Conservation (phyloP, 148 eudicot species). For the Pharnaceum exiguum region DNA sequence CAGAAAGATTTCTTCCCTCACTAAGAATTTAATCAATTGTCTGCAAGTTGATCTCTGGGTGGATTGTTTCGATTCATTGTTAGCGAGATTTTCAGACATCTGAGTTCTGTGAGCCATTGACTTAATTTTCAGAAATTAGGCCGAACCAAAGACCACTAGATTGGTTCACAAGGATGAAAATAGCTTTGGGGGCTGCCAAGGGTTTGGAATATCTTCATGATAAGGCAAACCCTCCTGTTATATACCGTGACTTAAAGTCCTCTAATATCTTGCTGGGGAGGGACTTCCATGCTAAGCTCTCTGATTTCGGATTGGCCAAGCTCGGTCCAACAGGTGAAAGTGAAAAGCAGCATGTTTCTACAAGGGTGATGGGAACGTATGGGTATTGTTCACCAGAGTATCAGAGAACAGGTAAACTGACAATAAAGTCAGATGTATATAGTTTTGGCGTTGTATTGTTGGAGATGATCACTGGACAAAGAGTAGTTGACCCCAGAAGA, state of each 20-base stretch:
- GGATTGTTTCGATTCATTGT: no score
- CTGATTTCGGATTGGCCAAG: constrained; percentile 58
- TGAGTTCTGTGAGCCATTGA: not conserved
- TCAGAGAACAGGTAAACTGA: constrained; percentile 42
- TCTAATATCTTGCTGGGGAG: constrained; percentile 44
- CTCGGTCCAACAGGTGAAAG: constrained; percentile 46
- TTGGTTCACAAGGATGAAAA: constrained; percentile 47
- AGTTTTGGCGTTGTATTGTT: constrained; percentile 50
- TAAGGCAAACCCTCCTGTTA: constrained; percentile 42
- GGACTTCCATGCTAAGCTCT: constrained; percentile 43
- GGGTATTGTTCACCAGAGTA: constrained; percentile 68
- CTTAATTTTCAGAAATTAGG: constrained; percentile 31
- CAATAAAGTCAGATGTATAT: constrained; percentile 47
- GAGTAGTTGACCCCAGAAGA: constrained; percentile 38
- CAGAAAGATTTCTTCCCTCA: no score
- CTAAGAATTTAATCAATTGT: no score
- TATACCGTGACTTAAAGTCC: constrained; percentile 49
- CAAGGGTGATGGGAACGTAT: constrained; percentile 54
- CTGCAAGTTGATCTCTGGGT: no score
- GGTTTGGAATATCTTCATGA: constrained; percentile 53
- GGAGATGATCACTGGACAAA: constrained; percentile 50
- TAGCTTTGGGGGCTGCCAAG: constrained; percentile 45
- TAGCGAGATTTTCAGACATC: not conserved
- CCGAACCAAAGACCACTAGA: constrained; percentile 31
- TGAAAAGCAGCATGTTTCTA: constrained; percentile 35